Base-by-base conservation (phyloP, 495 filamentous ascomycete species). In the Aspergillus ostianus region DNA sequence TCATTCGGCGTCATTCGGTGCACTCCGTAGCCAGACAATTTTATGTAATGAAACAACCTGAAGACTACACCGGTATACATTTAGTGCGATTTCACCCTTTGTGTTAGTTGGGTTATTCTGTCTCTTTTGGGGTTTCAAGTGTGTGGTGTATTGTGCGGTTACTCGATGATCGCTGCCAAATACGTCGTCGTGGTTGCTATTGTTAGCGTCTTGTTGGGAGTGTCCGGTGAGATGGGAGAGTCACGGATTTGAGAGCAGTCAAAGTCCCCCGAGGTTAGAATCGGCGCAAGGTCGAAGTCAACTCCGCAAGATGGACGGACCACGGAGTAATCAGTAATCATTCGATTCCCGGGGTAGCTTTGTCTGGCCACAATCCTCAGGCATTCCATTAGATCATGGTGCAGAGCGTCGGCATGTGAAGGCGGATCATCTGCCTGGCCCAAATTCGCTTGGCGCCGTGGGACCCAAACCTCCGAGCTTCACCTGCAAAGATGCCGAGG, bases 401-500 rank as follows among this genome's bases (percentile, higher is more conserved):
- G 23, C 23, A 21, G 20, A 9, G 10, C 20, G 50, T 68, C 73
- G 75, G 75, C 75, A 78, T 78, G 73, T 78, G 75, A 78, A 70
- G 59, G 53, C 12, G 29, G n/a, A 47, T 29, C 57, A 73, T 73
- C 67, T 71, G 65, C 69, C 70, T 44, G 53, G 18, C 47, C 57
- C 6, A 45, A 60, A 12, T 52, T 44, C 27, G 63, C 30, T 58
- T 45, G 53, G 60, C 51, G 61, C 10, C 51, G 51, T 61, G 59
- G 63, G 65, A 64, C 59, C 49, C 50, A 62, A 70, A 68, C 62
- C 51, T 61, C 60, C 69, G 62, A 57, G 61, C 60, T 67, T 66
- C 58, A 53, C 51, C 61, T 62, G 64, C 58, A 67, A 74, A 77
- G 68, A 76, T 79, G 75, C 75, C 73, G 78, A 79, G 75, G 75